These are phyloP conservation scores for Lotmaria passim DNA, from an alignment of 208 protist species.

Conservation along the genomic window DNA sequence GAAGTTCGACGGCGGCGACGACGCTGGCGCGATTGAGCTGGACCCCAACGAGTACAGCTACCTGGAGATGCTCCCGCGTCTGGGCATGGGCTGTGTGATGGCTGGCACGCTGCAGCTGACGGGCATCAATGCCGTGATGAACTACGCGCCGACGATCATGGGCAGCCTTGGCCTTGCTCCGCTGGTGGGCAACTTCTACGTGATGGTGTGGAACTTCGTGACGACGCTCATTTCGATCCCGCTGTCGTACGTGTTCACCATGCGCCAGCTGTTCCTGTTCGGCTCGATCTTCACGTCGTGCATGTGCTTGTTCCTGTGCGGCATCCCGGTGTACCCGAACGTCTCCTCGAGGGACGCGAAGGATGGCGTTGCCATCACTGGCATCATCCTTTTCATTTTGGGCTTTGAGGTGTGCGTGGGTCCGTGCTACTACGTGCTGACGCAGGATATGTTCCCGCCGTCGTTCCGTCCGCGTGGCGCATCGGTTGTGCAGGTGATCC, in stretches of 20 bases:
- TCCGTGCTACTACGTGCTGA: slow-evolving; percentile 82
- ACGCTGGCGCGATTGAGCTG: slow-evolving; percentile 8
- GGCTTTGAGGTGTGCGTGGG: slow-evolving; percentile 79
- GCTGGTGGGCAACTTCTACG: slow-evolving; percentile 79
- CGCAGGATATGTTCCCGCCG: slow-evolving; percentile 84
- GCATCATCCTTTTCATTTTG: slow-evolving; percentile 82
- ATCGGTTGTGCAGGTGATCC: slow-evolving; percentile 64
- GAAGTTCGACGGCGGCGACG: slow-evolving; percentile 28
- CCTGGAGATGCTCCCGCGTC: slow-evolving; percentile 45
- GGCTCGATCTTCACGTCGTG: slow-evolving; percentile 60
- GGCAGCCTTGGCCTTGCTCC: slow-evolving; percentile 60
- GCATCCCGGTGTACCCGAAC: slow-evolving; percentile 80
- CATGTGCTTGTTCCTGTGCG: slow-evolving; percentile 82
- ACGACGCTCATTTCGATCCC: slow-evolving; percentile 77
- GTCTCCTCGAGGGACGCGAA: slow-evolving; percentile 50
- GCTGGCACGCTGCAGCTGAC: slow-evolving; percentile 81
- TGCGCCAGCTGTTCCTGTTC: slow-evolving; percentile 76
- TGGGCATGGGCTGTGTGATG: slow-evolving; percentile 60
- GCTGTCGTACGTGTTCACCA: slow-evolving; percentile 66
- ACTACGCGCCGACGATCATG: slow-evolving; percentile 87
- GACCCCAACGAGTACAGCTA: slow-evolving; percentile 61
- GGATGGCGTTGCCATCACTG: slow-evolving; percentile 75
- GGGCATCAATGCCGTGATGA: slow-evolving; percentile 89
- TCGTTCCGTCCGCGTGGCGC: slow-evolving; percentile 77
- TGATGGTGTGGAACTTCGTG: slow-evolving; percentile 91